A percentile compares a stretch with the other conserved stretches of the same genome.
Conservation (phyloP, 495 filamentous ascomycete species). For the Penicillium psychrofluorescens region DNA sequence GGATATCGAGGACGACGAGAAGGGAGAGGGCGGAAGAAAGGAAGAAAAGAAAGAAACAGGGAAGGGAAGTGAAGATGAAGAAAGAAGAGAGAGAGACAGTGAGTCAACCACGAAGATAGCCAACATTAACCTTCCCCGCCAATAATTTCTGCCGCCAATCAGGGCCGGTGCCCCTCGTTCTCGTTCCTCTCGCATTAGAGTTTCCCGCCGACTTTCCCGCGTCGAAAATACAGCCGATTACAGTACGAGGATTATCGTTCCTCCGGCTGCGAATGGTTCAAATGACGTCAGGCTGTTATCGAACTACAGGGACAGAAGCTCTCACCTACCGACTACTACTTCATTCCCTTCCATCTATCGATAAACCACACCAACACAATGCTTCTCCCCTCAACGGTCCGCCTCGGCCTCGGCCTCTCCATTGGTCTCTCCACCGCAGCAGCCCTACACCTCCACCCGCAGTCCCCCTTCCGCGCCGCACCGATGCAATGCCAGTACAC, state of each 20-base stretch:
- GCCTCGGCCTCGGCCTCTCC: conserved; percentile 36
- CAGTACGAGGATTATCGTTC: no score
- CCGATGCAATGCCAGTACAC: conserved; percentile 36
- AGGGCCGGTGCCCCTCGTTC: no score
- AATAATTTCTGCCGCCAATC: no score
- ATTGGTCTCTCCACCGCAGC: conserved; percentile 24
- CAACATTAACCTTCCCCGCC: no score
- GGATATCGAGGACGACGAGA: conserved; percentile 1
- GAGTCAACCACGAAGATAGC: conserved; percentile 3
- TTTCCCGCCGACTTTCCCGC: not conserved
- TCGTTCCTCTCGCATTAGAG: not conserved
- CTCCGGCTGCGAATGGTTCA: no score
- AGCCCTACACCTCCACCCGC: conserved; percentile 13
- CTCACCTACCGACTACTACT: not conserved
- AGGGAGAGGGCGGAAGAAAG: conserved; percentile 1
- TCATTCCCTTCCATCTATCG: not conserved
- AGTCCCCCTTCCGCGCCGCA: conserved; percentile 30
- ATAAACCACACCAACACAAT: conserved; percentile 9
- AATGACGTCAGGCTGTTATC: not conserved
- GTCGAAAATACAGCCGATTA: no score
- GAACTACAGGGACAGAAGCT: not conserved
- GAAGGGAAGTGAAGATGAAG: conserved; percentile 2
- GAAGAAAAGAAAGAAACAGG: conserved; percentile 1
- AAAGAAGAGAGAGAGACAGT: conserved; percentile 1
- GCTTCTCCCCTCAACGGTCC: conserved; percentile 24